Percentiles rank a stretch among this genome's conserved stretches.
Conservation (phyloP, 2,329 filamentous ascomycete species). For the Fonsecaea erecta region DNA sequence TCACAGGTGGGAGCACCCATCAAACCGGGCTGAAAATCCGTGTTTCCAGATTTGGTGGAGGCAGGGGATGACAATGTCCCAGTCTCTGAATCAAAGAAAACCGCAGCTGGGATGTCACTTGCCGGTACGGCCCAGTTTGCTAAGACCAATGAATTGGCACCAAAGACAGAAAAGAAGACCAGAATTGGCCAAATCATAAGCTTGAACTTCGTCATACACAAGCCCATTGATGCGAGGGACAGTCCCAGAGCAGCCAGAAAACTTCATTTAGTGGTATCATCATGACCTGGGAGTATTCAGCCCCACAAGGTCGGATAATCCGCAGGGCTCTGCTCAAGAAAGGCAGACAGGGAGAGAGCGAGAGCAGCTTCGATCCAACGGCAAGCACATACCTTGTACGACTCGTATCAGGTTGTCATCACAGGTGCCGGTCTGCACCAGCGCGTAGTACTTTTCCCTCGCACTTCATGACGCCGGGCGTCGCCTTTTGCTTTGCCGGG, state of each 20-base stretch:
- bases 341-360: slow-evolving; percentile 1
- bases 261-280: background rate
- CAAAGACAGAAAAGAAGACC: background rate
- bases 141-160: background rate
- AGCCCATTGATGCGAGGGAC: background rate
- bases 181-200: background rate
- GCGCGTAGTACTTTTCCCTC: background rate
- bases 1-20: background rate
- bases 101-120: background rate
- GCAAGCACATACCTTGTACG: background rate
- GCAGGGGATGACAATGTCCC: background rate
- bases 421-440: background rate
- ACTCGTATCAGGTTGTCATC: background rate
- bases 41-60: background rate
- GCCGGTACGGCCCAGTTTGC: background rate
- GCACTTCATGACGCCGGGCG: background rate
- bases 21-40: background rate
- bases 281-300: background rate
- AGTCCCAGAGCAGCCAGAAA: background rate
- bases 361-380: background rate
- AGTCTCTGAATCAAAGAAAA: background rate
- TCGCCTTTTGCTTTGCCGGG: background rate
- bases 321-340: background rate
- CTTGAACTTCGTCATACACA: background rate
- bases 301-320: slow-evolving; percentile 8